Evolutionary conservation across 148 eudicot genomes (phyloP).

Genomic region (Nepenthes gracilis): DNA sequence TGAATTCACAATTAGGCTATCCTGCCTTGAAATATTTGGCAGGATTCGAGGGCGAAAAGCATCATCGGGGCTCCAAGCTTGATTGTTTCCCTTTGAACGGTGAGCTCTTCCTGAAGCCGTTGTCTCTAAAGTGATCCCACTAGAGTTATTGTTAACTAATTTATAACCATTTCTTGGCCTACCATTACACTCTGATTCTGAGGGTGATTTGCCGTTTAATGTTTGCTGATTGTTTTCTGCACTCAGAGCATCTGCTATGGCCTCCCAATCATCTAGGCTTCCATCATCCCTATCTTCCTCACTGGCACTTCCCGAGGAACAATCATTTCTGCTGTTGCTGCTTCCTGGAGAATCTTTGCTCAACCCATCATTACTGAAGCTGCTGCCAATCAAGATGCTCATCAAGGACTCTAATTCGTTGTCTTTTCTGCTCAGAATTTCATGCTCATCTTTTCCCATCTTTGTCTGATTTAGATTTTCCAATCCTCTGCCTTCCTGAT

Average conservation of each 20-base stretch:
- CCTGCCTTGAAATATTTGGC: slow-evolving; percentile 55
- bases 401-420: slow-evolving; percentile 33
- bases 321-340: slow-evolving; percentile 32
- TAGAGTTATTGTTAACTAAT: background rate
- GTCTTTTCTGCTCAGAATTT: slow-evolving; percentile 9
- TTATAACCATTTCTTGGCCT: background rate
- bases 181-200: background rate
- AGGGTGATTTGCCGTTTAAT: background rate
- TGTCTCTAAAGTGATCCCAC: slow-evolving; percentile 3
- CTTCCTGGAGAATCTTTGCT: slow-evolving; percentile 16
- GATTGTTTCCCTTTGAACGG: slow-evolving; percentile 10
- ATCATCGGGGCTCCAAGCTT: slow-evolving; percentile 73
- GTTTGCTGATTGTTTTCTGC: slow-evolving; percentile 18
- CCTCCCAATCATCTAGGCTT: slow-evolving; percentile 80
- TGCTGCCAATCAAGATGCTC: slow-evolving; percentile 29
- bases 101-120: slow-evolving; percentile 11
- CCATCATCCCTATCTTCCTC: slow-evolving; percentile 59
- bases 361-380: slow-evolving; percentile 21
- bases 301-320: slow-evolving; percentile 35
- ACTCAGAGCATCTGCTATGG: slow-evolving; percentile 62
- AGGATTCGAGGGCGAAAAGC: slow-evolving; percentile 62
- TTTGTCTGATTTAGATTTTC: slow-evolving; percentile 3
- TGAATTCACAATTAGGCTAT: slow-evolving; percentile 28
- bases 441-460: slow-evolving; percentile 11
- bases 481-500: background rate